These are phyloP conservation scores for Suhomyces maxii DNA, from an alignment of 1,139 yeast genomes.

Conservation along the genomic window DNA sequence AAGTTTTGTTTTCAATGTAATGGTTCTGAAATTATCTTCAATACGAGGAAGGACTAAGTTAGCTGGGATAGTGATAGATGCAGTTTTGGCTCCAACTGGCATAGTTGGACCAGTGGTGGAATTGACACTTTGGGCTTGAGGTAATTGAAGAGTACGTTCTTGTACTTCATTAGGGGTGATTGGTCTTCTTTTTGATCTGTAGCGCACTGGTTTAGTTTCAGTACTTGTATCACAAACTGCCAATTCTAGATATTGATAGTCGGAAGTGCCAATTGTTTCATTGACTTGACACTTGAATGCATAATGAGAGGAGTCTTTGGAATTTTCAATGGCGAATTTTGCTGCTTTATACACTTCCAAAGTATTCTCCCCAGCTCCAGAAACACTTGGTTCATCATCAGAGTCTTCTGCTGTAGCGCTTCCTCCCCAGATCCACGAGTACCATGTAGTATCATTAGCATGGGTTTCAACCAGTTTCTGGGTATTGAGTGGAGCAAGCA, in stretches of 20 bases:
- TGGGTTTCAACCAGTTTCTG: not conserved
- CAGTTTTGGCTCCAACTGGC: not conserved
- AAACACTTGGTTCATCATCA: conserved; percentile 10
- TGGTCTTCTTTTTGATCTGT: conserved; percentile 36
- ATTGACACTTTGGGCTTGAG: not conserved
- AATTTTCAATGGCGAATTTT: conserved; percentile 34
- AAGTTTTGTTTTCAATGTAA: conserved; percentile 40
- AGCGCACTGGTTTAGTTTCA: conserved; percentile 40
- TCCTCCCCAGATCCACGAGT: conserved; percentile 23
- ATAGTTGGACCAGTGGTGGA: not conserved
- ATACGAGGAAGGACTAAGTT: conserved; percentile 26
- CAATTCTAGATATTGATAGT: conserved; percentile 25
- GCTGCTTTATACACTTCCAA: conserved; percentile 35
- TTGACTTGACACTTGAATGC: conserved; percentile 30
- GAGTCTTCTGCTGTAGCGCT: conserved; percentile 7
- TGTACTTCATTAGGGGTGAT: conserved; percentile 39
- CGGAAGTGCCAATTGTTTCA: conserved; percentile 13
- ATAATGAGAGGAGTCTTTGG: conserved; percentile 35
- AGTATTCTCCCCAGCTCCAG: conserved; percentile 12
- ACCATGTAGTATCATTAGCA: conserved; percentile 18
- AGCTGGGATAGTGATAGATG: not conserved
- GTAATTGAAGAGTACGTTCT: conserved; percentile 18
- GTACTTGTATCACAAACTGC: conserved; percentile 45
- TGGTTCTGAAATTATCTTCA: conserved; percentile 33
- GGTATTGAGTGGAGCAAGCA: not conserved